Evolutionary conservation across 1,284 basidiomycete species (phyloP).

Genomic region (Cryptococcus sp.): DNA sequence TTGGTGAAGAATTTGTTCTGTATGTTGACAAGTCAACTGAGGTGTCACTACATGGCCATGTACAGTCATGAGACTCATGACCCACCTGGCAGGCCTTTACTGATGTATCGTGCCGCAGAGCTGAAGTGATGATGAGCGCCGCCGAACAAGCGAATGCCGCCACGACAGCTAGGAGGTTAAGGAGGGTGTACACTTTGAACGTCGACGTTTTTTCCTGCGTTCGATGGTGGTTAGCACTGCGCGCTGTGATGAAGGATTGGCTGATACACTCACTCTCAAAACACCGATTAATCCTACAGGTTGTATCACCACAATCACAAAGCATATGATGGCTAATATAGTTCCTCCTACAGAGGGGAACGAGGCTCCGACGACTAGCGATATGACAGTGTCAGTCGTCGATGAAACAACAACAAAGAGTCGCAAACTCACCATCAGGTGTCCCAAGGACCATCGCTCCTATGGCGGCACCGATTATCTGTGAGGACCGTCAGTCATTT

Average conservation of each 20-base stretch:
- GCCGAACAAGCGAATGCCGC: constrained; percentile 70
- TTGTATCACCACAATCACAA: constrained; percentile 68
- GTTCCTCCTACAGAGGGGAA: constrained; percentile 69
- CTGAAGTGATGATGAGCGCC: constrained; percentile 74
- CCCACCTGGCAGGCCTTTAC: constrained; percentile 62
- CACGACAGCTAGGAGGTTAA: constrained; percentile 61
- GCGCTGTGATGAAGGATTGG: neutral
- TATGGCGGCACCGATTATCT: constrained; percentile 61
- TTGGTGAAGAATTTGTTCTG: constrained; percentile 34
- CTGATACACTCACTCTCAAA: constrained; percentile 56
- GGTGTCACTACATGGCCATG: neutral
- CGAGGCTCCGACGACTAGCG: constrained; percentile 75
- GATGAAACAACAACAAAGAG: too few relatives aligned
- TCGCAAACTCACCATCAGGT: constrained; percentile 52
- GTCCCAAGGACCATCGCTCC: constrained; percentile 75
- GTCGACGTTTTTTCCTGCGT: constrained; percentile 69
- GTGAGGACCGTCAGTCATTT: constrained; percentile 1
- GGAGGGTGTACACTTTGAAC: constrained; percentile 68
- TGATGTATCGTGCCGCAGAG: constrained; percentile 66
- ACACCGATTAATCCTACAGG: constrained; percentile 78
- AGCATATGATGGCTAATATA: constrained; percentile 71
- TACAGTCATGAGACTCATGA: constrained; percentile 29
- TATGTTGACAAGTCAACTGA: neutral
- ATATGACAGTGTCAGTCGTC: neutral
- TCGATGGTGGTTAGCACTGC: neutral